Evolutionary conservation across 2,329 filamentous ascomycete species (phyloP).

Genomic region (Orbilia blumenaviensis): DNA sequence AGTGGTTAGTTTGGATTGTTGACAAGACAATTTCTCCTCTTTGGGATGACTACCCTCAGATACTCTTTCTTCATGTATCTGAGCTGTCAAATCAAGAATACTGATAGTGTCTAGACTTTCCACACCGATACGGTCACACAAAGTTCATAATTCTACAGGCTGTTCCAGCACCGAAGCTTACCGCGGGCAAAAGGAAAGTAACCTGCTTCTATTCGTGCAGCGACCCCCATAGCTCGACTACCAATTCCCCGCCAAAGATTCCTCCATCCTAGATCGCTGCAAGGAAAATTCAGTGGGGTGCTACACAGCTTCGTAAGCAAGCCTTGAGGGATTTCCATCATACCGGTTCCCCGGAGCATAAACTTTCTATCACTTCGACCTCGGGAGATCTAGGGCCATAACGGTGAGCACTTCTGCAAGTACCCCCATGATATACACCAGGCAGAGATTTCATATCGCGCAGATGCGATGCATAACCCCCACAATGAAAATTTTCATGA

Average conservation of each 20-base stretch:
- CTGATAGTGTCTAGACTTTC: background rate
- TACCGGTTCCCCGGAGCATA: background rate
- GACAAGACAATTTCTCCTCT: constrained; percentile 14
- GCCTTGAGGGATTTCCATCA: constrained; percentile 1
- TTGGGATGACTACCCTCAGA: background rate
- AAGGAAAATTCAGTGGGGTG: background rate
- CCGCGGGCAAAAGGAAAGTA: background rate
- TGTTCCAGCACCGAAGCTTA: background rate
- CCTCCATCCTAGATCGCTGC: background rate
- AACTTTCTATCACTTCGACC: background rate
- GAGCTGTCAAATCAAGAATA: background rate
- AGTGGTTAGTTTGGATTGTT: background rate
- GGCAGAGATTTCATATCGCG: background rate
- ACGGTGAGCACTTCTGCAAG: background rate
- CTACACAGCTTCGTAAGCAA: background rate
- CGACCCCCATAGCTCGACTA: background rate
- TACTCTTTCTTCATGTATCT: background rate
- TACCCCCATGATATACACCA: background rate
- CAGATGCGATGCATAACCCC: background rate
- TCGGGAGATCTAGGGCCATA: constrained; percentile 1
- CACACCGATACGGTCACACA: background rate
- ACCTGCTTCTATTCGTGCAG: background rate
- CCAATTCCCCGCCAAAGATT: background rate
- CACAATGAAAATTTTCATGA: background rate
- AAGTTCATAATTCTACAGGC: background rate